Evolutionary conservation across 495 filamentous ascomycete genomes (phyloP), one percentile per base, ranked within the genome.

Genomic region (Trichoderma virens): DNA sequence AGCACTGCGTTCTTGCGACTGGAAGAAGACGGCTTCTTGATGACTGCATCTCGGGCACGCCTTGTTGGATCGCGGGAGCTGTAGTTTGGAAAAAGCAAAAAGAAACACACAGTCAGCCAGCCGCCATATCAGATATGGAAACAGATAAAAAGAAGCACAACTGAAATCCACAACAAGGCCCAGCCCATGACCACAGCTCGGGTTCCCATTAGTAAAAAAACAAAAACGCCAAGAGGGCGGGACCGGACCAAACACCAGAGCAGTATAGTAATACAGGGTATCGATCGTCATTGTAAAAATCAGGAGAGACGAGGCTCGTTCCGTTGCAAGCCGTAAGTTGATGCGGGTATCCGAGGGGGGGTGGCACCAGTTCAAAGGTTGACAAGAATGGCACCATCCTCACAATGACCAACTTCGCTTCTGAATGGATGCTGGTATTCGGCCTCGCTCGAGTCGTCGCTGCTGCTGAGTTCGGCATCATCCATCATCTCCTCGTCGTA

Each of bases 21-120:
- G 94, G 81, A 98, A 98, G 76, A 95, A 98, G 54, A 98, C 95
- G 1, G 91, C 90, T 75, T 97, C 90, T 61, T 82, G 84, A 72
- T 95, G 88, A 51, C 84, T 80, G 80, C 94, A 98, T 64, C 82
- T 82, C 16, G 93, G 90, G 75, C 94, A 98, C 61, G 80, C 78
- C 74, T 88, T 89, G 69, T 89, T 88, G 65, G 90, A 86, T 64
- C 93, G 85, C 34, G 93, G 93, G 71, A 98, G 87, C 91, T 96
- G 84, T 64, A 78, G 65, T 56, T 30, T 7, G 23, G 27, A 28
- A 18, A 30, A 16, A 28, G 4, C 28, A n/a, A 56, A 59, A 35
- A 67, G 66, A 69, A 68, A 69, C 66, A 69, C 69, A 75, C 64
- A 81, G 72, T 76, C 71, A 74, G 74, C 69, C 65, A 66, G 43